Evolutionary conservation across 2,329 filamentous ascomycete species (phyloP).

Genomic region (Coniella vitis): DNA sequence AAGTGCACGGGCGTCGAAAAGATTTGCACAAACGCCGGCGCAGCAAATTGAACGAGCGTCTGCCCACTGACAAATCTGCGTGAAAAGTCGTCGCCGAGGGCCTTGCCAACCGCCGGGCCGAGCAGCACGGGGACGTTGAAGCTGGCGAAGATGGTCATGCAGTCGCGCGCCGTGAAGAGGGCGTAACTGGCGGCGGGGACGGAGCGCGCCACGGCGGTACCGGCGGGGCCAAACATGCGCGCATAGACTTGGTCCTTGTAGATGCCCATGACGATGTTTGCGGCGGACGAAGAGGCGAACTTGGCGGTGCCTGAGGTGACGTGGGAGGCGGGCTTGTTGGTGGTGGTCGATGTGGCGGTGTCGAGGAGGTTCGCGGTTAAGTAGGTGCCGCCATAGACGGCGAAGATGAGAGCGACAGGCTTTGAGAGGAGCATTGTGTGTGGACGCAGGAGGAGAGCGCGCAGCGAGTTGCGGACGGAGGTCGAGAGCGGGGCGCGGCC

Average conservation of each 20-base stretch:
- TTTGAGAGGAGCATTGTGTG: constrained; percentile 55
- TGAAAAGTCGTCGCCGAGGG: constrained; percentile 43
- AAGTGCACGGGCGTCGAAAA: constrained; percentile 78
- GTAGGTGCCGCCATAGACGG: constrained; percentile 84
- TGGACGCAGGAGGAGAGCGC: constrained; percentile 50
- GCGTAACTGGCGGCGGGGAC: constrained; percentile 67
- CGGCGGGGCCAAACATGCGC: constrained; percentile 66
- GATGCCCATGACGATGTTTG: constrained; percentile 79
- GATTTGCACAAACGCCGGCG: constrained; percentile 73
- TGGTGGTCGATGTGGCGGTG: constrained; percentile 62
- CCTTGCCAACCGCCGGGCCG: constrained; percentile 58
- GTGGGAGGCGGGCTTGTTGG: constrained; percentile 47
- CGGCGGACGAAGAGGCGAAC: constrained; percentile 71
- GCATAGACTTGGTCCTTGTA: constrained; percentile 88
- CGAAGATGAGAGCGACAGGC: constrained; percentile 62
- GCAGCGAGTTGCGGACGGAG: constrained; percentile 54
- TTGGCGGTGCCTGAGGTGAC: constrained; percentile 72
- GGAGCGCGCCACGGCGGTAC: constrained; percentile 34
- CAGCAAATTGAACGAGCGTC: constrained; percentile 69
- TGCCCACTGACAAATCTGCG: constrained; percentile 43
- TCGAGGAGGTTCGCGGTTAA: constrained; percentile 82
- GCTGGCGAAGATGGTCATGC: constrained; percentile 81
- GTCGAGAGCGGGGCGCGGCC: constrained; percentile 52
- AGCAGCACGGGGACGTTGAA: constrained; percentile 84
- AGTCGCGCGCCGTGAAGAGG: constrained; percentile 77